Percentiles rank a stretch among this genome's conserved stretches.
These are phyloP conservation scores for Diplosphaera chodatii DNA, from an alignment of 139 green algal genomes.

Conservation along the genomic window DNA sequence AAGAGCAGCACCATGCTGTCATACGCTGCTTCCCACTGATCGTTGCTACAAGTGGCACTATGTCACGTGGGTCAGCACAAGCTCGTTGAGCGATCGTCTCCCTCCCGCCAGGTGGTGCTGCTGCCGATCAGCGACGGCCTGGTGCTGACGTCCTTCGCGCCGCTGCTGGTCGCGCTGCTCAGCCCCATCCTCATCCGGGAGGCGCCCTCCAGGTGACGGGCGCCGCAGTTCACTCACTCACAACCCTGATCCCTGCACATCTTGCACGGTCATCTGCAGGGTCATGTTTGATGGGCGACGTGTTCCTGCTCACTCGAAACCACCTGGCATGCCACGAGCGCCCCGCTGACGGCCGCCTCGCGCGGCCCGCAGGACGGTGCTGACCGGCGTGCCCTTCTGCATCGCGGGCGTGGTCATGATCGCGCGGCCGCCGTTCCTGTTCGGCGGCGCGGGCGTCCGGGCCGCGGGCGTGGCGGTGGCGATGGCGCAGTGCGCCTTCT, in stretches of 20 bases:
- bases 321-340: no score
- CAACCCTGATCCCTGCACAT: no score
- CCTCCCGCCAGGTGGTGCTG: neutral
- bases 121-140: neutral
- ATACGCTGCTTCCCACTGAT: no score
- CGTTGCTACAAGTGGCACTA: no score
- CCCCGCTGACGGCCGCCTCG: no score
- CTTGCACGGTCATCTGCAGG: no score
- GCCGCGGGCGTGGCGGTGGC: constrained; percentile 11
- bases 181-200: constrained; percentile 22
- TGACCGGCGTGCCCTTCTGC: constrained; percentile 25
- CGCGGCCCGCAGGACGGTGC: constrained; percentile 15
- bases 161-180: neutral
- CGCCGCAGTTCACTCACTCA: no score
- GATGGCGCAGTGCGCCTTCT: constrained; percentile 26
- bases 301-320: no score
- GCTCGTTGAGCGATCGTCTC: no score
- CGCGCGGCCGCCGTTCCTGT: constrained; percentile 27
- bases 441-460: constrained; percentile 10
- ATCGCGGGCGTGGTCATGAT: constrained; percentile 29
- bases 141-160: neutral
- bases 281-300: no score
- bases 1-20: no score
- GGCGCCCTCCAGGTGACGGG: constrained; percentile 7
- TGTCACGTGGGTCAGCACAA: no score